A percentile compares a stretch with the other conserved stretches of the same genome.
Evolutionary conservation across 192 early-diverging fungal species (phyloP).

Genomic region (Gamsiella multidivaricata): DNA sequence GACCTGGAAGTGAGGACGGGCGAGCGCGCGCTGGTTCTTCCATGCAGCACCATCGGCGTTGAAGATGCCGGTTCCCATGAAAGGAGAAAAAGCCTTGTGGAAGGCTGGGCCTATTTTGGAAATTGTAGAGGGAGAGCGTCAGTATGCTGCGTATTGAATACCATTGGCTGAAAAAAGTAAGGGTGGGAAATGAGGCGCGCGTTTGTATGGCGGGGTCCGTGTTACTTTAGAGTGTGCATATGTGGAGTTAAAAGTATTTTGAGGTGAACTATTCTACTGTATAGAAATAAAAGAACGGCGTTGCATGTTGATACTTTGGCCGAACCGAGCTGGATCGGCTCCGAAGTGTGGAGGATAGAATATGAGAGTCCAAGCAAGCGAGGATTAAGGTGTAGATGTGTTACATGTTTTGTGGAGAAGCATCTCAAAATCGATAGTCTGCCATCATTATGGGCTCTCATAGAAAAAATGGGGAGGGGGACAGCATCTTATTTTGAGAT

Average conservation of each 20-base stretch:
- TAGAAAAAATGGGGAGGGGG: neutral
- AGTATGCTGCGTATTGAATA: neutral
- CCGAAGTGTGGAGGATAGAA: neutral
- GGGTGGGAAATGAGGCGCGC: neutral
- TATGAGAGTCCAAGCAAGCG: neutral
- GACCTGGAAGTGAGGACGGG: constrained; percentile 52
- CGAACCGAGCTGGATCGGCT: too few relatives aligned
- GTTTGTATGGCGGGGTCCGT: too few relatives aligned
- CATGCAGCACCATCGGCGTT: constrained; percentile 50
- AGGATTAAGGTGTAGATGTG: neutral
- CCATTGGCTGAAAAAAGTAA: neutral
- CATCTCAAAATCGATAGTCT: too few relatives aligned
- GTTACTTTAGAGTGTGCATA: constrained; percentile 36
- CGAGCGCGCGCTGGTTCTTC: constrained; percentile 54
- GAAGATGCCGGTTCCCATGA: constrained; percentile 55
- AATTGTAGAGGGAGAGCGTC: too few relatives aligned
- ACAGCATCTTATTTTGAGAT: too few relatives aligned
- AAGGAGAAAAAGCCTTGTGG: constrained; percentile 50
- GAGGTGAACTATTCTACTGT: too few relatives aligned
- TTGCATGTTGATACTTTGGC: too few relatives aligned
- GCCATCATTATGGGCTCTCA: too few relatives aligned
- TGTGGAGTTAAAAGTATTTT: neutral
- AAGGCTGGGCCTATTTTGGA: constrained; percentile 44
- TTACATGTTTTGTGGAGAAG: too few relatives aligned
- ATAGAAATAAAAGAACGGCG: too few relatives aligned